Conservation (phyloP, 768 basidiomycete genomes). For the Tylopilus sp. region DNA sequence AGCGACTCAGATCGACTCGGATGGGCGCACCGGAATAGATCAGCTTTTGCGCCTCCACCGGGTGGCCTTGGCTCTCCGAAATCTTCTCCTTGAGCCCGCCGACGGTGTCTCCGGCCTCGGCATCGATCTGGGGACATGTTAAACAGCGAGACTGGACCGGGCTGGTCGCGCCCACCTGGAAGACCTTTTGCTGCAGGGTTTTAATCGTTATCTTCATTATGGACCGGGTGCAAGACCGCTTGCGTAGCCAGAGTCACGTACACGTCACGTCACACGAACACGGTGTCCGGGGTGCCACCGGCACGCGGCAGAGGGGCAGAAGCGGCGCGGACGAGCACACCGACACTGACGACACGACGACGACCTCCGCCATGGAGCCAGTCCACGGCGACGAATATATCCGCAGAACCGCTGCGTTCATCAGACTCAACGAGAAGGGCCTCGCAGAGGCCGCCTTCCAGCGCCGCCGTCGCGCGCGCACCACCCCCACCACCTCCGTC, state of each 20-base stretch:
- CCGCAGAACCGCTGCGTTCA: constrained; percentile 63
- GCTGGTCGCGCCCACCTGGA: constrained; percentile 50
- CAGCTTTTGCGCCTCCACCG: constrained; percentile 78
- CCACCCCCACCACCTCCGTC: constrained; percentile 36
- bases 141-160: neutral
- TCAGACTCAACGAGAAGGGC: constrained; percentile 66
- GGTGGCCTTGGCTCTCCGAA: constrained; percentile 66
- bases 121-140: constrained; percentile 56
- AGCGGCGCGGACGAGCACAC: constrained; percentile 10
- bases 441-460: constrained; percentile 65
- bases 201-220: constrained; percentile 93
- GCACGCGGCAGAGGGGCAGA: constrained; percentile 21
- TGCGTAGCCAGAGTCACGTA: constrained; percentile 21
- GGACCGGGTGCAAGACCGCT: constrained; percentile 24
- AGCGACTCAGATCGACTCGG: constrained; percentile 5
- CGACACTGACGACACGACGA: neutral
- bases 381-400: constrained; percentile 77
- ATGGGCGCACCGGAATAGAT: constrained; percentile 80
- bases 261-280: constrained; percentile 13
- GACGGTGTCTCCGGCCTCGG: constrained; percentile 72
- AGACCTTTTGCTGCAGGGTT: constrained; percentile 91
- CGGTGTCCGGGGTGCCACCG: constrained; percentile 24
- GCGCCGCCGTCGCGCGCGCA: constrained; percentile 41
- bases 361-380: constrained; percentile 38
- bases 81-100: constrained; percentile 84